Percentiles rank a stretch among this genome's conserved stretches.
Conservation (phyloP, 331 rosid species). For the Cydonia oblonga region DNA sequence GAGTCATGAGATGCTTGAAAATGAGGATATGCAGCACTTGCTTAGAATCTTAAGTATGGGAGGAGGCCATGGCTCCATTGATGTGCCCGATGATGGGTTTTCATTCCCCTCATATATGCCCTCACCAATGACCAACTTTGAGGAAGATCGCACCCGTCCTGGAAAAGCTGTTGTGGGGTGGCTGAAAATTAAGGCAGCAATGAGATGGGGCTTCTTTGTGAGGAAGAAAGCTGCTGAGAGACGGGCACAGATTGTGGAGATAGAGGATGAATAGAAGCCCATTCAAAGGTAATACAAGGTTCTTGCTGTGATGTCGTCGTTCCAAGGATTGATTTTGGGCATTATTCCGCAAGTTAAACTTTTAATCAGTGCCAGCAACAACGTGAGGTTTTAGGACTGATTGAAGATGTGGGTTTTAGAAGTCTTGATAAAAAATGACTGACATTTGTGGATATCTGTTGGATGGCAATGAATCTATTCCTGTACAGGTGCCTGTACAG, state of each 20-base stretch:
- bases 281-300: slow-evolving; percentile 16
- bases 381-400: slow-evolving; percentile 22
- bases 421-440: slow-evolving; percentile 11
- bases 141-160: slow-evolving; percentile 75
- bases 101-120: slow-evolving; percentile 43
- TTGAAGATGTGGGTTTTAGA: slow-evolving; percentile 6
- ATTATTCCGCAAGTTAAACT: slow-evolving; percentile 24
- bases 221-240: slow-evolving; percentile 92
- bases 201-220: slow-evolving; percentile 99
- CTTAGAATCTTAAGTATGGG: slow-evolving; percentile 90
- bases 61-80: slow-evolving; percentile 53
- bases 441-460: slow-evolving; percentile 14
- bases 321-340: background rate
- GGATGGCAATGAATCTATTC: slow-evolving; percentile 19
- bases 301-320: slow-evolving; percentile 4
- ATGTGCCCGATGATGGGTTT: slow-evolving; percentile 50
- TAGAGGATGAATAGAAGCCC: slow-evolving; percentile 59
- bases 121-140: slow-evolving; percentile 74
- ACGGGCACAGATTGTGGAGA: slow-evolving; percentile 90
- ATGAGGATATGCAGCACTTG: slow-evolving; percentile 97
- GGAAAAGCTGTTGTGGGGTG: slow-evolving; percentile 98
- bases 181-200: slow-evolving; percentile 97
- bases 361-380: slow-evolving; percentile 15
- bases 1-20: slow-evolving; percentile 96
- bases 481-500: slow-evolving; percentile 59